Evolutionary conservation across 805 yeast species (phyloP).

Genomic region (Starmerella etchellsii): DNA sequence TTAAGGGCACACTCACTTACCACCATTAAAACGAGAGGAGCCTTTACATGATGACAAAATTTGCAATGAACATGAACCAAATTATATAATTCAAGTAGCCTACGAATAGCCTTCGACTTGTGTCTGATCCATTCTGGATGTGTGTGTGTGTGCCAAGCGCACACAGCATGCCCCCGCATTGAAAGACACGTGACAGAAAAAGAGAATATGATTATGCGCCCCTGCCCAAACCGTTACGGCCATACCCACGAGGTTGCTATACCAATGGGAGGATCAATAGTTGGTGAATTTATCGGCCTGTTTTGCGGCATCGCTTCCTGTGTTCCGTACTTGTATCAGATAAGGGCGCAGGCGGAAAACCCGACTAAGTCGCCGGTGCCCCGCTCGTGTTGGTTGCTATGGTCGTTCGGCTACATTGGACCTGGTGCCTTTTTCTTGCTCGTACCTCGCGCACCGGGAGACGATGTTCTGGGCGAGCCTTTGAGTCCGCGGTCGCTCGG

Average conservation of each 20-base stretch:
- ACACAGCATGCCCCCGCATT: background rate
- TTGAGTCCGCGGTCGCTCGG: conserved; percentile 7
- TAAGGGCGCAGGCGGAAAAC: conserved; percentile 1
- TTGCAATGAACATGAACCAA: background rate
- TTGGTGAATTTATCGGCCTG: conserved; percentile 10
- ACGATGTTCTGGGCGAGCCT: conserved; percentile 1
- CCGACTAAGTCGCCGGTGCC: conserved; percentile 7
- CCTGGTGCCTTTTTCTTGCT: conserved; percentile 4
- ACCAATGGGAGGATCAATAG: no score
- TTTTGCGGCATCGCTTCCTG: conserved; percentile 6
- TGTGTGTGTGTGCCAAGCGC: no score
- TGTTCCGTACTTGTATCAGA: conserved; percentile 4
- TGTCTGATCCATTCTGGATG: no score
- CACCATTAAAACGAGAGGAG: conserved; percentile 10
- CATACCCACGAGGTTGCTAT: no score
- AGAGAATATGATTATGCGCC: no score
- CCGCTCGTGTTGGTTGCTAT: conserved; percentile 5
- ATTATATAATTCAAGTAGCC: no score
- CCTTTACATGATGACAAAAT: background rate
- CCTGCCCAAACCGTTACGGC: no score
- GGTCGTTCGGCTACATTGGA: conserved; percentile 6
- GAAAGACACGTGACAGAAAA: background rate
- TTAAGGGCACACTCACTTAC: conserved; percentile 36
- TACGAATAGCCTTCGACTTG: no score
- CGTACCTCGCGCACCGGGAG: conserved; percentile 2